Evolutionary conservation across 192 early-diverging fungal genomes (phyloP).

Genomic region (Umbelopsis ramanniana): DNA sequence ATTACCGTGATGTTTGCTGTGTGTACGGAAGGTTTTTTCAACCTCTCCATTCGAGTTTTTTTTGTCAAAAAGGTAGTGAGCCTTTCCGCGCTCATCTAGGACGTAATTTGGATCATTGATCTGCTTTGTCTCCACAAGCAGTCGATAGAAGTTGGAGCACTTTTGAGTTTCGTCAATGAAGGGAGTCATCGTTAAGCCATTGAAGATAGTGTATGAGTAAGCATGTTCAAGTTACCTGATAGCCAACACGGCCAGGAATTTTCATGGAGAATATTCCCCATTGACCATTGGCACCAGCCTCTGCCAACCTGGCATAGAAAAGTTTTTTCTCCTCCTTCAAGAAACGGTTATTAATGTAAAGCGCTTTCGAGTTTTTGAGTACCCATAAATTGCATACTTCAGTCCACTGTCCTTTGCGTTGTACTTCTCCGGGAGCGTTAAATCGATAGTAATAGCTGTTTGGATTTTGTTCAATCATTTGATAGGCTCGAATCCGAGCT

Average conservation of each 20-base stretch:
- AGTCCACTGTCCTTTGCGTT: constrained; percentile 89
- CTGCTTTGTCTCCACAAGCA: constrained; percentile 82
- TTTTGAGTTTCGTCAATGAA: constrained; percentile 26
- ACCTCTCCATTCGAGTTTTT: constrained; percentile 78
- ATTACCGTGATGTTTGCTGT: constrained; percentile 53
- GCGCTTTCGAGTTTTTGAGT: neutral
- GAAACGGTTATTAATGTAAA: neutral
- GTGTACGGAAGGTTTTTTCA: constrained; percentile 74
- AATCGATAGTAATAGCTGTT: constrained; percentile 99
- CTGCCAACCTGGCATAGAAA: constrained; percentile 78
- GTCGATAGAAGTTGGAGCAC: constrained; percentile 94
- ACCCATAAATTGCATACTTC: constrained; percentile 47
- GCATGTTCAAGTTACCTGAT: constrained; percentile 63
- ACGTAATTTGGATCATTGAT: constrained; percentile 90
- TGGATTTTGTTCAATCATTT: constrained; percentile 89
- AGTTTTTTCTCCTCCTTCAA: constrained; percentile 76
- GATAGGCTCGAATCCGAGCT: constrained; percentile 88
- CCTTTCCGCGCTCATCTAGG: constrained; percentile 84
- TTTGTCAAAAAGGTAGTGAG: constrained; percentile 87
- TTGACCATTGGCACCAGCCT: constrained; percentile 90
- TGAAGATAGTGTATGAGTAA: too few relatives aligned
- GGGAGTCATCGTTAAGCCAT: neutral
- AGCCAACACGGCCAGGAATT: constrained; percentile 93
- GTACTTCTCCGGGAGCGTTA: constrained; percentile 93
- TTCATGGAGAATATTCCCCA: constrained; percentile 96